Evolutionary conservation across 768 basidiomycete species (phyloP), one percentile per base, ranked within the genome.

Genomic region (Sarcomyxa edulis): DNA sequence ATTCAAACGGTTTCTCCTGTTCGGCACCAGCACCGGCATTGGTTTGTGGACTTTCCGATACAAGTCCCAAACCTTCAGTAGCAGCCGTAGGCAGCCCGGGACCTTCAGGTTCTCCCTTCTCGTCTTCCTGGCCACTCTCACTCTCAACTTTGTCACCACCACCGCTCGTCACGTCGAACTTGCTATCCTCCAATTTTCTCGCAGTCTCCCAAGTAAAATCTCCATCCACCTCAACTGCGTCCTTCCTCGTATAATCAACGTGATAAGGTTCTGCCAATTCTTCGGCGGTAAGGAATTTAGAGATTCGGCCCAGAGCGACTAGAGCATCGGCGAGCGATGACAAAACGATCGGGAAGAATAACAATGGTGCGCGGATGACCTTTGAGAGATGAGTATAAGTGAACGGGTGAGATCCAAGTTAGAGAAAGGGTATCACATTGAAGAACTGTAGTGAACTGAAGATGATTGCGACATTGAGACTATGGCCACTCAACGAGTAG

Each of bases 391-490:
- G 4, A 23, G 26, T 32, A 27, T 31, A 16, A 0, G 22, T 32
- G 14, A 22, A 23, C 23, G 28, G 22, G 7, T 8, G 10, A 14
- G n/a, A 16, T 7, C n/a, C 6, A 5, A n/a, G 37, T 6, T 35
- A 24, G 15, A 23, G 18, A 4, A 7, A 53, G 66, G 19, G n/a
- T n/a, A n/a, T n/a, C 25, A 75, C 74, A 42, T 78, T 78, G 61
- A 81, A 78, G 20, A 77, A 58, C 43, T 80, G 77, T 15, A 82
- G 54, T 5, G 72, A 70, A 4, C 66, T 60, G 52, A 82, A 81
- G 35, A 82, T 72, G 37, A 65, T 59, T 0, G 78, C 72, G 3
- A 77, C 55, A 42, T 72, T 66, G 21, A 82, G 64, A 6, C 59
- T 50, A 41, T 81, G 76, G 7, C 75, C 76, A 21, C 61, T 73